A percentile compares a stretch with the other conserved stretches of the same genome.
Conservation (phyloP, 2,329 filamentous ascomycete species). For the Phialemoniopsis sp. region DNA sequence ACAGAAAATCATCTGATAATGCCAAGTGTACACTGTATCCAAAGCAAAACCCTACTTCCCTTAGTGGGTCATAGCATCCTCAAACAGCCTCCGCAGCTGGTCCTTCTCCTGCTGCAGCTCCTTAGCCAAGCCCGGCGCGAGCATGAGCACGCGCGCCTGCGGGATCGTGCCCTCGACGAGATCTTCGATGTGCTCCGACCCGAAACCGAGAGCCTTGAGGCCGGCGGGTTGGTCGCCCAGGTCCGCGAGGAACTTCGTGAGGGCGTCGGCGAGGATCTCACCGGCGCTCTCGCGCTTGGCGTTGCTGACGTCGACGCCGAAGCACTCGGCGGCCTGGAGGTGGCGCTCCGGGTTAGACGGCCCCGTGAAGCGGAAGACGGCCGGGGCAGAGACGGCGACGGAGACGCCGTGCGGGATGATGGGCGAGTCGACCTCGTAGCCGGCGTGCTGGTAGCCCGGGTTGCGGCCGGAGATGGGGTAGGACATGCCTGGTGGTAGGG, state of each 20-base stretch:
- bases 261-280: conserved; percentile 78
- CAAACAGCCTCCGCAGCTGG: conserved; percentile 66
- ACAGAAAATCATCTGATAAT: too few relatives aligned
- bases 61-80: conserved; percentile 45
- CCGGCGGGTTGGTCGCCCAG: conserved; percentile 90
- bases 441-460: conserved; percentile 79
- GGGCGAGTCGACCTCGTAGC: conserved; percentile 72
- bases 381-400: conserved; percentile 87
- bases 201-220: conserved; percentile 79
- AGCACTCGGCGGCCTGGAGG: conserved; percentile 80
- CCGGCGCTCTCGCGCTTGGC: conserved; percentile 89
- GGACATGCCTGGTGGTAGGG: conserved; percentile 71
- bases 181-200: conserved; percentile 67
- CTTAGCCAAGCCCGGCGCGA: conserved; percentile 76
- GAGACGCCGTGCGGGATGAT: conserved; percentile 96
- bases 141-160: conserved; percentile 83
- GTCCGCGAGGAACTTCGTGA: conserved; percentile 74
- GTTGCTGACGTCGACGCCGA: conserved; percentile 83
- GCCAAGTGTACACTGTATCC: too few relatives aligned
- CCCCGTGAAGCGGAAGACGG: conserved; percentile 90
- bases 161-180: conserved; percentile 94
- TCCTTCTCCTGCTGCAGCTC: conserved; percentile 69
- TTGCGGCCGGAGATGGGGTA: conserved; percentile 98
- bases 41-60: too few relatives aligned
- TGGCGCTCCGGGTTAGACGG: conserved; percentile 91